These are phyloP conservation scores for Colletotrichum tanaceti DNA, from an alignment of 2,329 filamentous ascomycete genomes.

Conservation along the genomic window DNA sequence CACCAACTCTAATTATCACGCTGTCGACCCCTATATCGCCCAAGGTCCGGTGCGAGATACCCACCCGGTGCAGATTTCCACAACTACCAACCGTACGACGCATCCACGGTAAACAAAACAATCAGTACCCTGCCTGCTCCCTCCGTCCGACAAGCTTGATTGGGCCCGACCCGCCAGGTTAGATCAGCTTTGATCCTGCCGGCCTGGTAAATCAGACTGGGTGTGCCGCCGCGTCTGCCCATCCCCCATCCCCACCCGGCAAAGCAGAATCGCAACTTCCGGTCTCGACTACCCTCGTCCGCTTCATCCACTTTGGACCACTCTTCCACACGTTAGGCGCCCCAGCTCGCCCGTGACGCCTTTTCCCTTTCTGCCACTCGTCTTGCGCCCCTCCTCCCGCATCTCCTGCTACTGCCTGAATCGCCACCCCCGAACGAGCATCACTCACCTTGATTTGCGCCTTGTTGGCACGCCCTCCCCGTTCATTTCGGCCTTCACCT, in stretches of 20 bases:
- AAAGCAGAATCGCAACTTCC: conserved; percentile 36
- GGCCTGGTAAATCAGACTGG: conserved; percentile 18
- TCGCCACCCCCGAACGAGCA: conserved; percentile 9
- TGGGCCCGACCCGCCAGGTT: conserved; percentile 16
- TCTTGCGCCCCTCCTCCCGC: conserved; percentile 7
- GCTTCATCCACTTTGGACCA: conserved; percentile 35
- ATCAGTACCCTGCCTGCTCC: not conserved
- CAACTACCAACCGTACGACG: conserved; percentile 11
- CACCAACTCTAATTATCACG: not conserved
- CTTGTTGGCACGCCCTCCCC: conserved; percentile 5
- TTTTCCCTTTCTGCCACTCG: conserved; percentile 30
- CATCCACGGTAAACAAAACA: conserved; percentile 14
- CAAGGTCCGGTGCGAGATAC: conserved; percentile 34
- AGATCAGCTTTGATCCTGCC: conserved; percentile 8
- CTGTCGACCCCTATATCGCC: conserved; percentile 5
- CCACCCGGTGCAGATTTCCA: conserved; percentile 21
- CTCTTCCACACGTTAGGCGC: conserved; percentile 15
- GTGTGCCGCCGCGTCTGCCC: conserved; percentile 32
- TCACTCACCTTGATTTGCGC: conserved; percentile 7
- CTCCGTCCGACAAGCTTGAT: conserved; percentile 16
- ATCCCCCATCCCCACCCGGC: conserved; percentile 22
- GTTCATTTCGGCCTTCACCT: conserved; percentile 13
- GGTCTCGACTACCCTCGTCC: conserved; percentile 30
- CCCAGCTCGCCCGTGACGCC: conserved; percentile 28
- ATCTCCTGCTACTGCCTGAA: conserved; percentile 27